Evolutionary conservation across 2,329 filamentous ascomycete species (phyloP), one percentile per base, ranked within the genome.

Genomic region (Penicillium sclerotiorum): DNA sequence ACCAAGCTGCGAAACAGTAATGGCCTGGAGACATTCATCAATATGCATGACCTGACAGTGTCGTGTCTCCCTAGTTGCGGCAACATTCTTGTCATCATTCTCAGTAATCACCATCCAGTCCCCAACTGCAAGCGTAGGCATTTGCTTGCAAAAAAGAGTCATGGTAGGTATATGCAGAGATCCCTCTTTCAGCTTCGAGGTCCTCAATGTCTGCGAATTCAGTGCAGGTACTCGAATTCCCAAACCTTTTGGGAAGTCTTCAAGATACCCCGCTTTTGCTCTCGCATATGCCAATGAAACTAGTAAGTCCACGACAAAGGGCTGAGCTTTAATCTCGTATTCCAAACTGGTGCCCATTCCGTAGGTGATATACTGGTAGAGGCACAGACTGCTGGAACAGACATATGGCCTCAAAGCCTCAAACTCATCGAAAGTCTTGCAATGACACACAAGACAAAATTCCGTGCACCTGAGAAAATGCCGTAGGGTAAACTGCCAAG

Each of bases 311-410:
- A 95, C 88, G 1, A 95, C 90, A 48, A 85, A 83, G 1, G 90
- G 89, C 64, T 92, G 88, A 11, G 83, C 82, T 21, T 88, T 64
- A 18, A 96, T 88, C 63, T 96, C 90, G 64, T 92, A 85, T 66
- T 96, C 91, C 48, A 95, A 84, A 60, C 84, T 90, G 1, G 89
- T 88, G 0, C 91, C 92, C 62, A 96, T 86, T 0, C 90, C 90
- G n/a, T 95, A 77, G 13, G 82, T 79, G 79, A 95, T 88, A 72
- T 94, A 95, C 64, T 96, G 92, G 62, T 89, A 95, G 4, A 95
- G 75, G 62, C 92, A 96, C 3, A 96, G 77, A 1, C 80, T 76
- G 11, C 82, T 80, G 18, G 82, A 82, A 70, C 92, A 96, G 37
- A 96, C 90, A 53, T 88, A 90, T 2, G 75, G 76, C 50, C 76